Percentiles rank a stretch among this genome's conserved stretches.
Conservation (phyloP, 257 asterid species). For the Gynochthodes officinalis region DNA sequence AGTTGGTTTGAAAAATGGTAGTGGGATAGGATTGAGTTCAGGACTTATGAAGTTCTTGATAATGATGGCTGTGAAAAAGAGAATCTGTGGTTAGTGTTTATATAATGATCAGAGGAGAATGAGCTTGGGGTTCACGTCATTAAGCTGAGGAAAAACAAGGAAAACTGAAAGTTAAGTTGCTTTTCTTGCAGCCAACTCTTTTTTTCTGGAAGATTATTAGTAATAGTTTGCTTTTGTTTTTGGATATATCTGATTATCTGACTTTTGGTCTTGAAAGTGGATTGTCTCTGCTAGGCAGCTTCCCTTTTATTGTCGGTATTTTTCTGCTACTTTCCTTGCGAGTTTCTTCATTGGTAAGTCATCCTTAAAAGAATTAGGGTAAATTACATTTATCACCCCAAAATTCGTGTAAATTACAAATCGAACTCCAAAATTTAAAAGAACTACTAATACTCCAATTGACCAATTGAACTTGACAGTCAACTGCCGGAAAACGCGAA, state of each 20-base stretch:
- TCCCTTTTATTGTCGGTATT: neutral
- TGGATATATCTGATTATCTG: neutral
- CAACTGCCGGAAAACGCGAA: too few relatives aligned
- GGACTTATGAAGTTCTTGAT: neutral
- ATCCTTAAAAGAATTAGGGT: neutral
- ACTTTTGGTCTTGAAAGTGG: neutral
- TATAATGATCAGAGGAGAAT: constrained; percentile 8
- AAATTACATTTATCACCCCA: too few relatives aligned
- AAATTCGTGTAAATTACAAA: too few relatives aligned
- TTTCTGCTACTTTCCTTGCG: neutral
- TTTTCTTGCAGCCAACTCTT: constrained; percentile 30
- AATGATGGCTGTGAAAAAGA: neutral
- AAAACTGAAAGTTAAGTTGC: constrained; percentile 53
- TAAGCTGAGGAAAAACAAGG: constrained; percentile 33
- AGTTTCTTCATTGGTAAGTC: constrained; percentile 5
- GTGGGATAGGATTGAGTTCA: neutral
- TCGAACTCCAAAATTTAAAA: too few relatives aligned
- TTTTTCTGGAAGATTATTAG: constrained; percentile 32
- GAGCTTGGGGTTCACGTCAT: constrained; percentile 58
- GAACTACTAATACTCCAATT: too few relatives aligned
- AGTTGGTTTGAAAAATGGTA: constrained; percentile 1
- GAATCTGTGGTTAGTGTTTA: neutral
- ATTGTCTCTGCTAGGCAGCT: constrained; percentile 2
- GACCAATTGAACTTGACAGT: too few relatives aligned
- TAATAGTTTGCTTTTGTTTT: constrained; percentile 18